These are phyloP conservation scores for Monascus ruber DNA, from an alignment of 2,329 filamentous ascomycete species.

Conservation along the genomic window DNA sequence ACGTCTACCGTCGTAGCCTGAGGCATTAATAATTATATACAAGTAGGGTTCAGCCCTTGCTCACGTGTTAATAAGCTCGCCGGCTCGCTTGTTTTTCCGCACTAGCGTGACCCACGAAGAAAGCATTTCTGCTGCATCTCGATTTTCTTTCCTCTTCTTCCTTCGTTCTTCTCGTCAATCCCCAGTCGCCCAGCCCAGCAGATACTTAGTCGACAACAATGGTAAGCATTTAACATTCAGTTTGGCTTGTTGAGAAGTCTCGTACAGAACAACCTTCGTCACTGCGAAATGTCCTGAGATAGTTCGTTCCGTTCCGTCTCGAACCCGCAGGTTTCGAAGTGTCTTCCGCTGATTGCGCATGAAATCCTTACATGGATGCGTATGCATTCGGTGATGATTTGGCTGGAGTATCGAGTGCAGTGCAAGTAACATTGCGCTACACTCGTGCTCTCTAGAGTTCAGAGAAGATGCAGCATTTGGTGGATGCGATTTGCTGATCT, in stretches of 20 bases:
- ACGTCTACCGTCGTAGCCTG: neutral
- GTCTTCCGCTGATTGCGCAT: slow-evolving; percentile 26
- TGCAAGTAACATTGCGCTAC: slow-evolving; percentile 40
- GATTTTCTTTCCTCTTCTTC: slow-evolving; percentile 15
- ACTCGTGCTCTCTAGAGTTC: slow-evolving; percentile 73
- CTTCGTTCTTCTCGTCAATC: slow-evolving; percentile 25
- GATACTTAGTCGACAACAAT: slow-evolving; percentile 46
- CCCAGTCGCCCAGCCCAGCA: slow-evolving; percentile 37
- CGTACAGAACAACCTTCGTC: slow-evolving; percentile 22
- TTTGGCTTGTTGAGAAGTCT: slow-evolving; percentile 14
- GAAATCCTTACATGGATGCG: slow-evolving; percentile 17
- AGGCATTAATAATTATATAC: neutral
- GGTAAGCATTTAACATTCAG: slow-evolving; percentile 48
- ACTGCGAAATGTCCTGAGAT: slow-evolving; percentile 28
- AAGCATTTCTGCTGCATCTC: slow-evolving; percentile 9
- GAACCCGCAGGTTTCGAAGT: slow-evolving; percentile 14
- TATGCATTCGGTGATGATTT: slow-evolving; percentile 30
- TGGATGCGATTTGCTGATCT: slow-evolving; percentile 76
- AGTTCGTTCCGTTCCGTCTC: neutral
- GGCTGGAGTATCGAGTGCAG: slow-evolving; percentile 44
- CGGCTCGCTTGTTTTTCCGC: slow-evolving; percentile 9
- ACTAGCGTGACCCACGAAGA: slow-evolving; percentile 23
- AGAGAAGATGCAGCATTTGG: slow-evolving; percentile 65
- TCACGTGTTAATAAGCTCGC: slow-evolving; percentile 1
- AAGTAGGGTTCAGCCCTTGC: neutral